Evolutionary conservation across 768 basidiomycete genomes (phyloP).

Genomic region (Suillus brevipes): DNA sequence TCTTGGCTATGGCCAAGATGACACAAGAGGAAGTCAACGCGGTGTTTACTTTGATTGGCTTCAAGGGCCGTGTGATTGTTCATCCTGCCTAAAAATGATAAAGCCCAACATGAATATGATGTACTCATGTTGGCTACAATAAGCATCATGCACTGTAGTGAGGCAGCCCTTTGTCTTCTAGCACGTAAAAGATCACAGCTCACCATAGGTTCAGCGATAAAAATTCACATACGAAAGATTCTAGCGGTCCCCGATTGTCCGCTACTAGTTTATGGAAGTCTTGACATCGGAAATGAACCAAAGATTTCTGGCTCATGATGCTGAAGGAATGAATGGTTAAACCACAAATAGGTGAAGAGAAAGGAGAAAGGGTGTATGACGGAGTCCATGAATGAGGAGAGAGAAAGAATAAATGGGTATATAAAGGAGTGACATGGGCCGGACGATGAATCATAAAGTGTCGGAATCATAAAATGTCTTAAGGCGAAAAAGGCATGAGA

Average conservation of each 20-base stretch:
- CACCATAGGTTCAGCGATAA: neutral
- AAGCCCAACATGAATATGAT: neutral
- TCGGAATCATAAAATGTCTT: neutral
- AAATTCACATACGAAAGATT: neutral
- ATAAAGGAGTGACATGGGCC: neutral
- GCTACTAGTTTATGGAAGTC: neutral
- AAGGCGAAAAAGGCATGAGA: neutral
- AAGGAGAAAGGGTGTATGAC: too few species aligned
- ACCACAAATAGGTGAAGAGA: too few species aligned
- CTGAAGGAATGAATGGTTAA: too few species aligned
- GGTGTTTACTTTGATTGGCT: neutral
- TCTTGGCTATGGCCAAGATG: neutral
- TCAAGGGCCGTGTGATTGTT: neutral
- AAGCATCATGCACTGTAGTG: neutral
- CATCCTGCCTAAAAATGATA: too few species aligned
- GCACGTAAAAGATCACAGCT: neutral
- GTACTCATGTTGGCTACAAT: neutral
- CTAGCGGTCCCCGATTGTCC: slow-evolving; percentile 4
- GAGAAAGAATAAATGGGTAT: neutral
- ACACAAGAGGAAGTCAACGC: slow-evolving; percentile 1
- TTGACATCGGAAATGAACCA: slow-evolving; percentile 5
- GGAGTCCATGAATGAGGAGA: too few species aligned
- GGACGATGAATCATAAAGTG: neutral
- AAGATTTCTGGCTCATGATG: neutral
- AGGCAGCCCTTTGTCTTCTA: neutral